Percentiles rank a stretch among this genome's conserved stretches.
Evolutionary conservation across 805 yeast species (phyloP).

Genomic region (Candida chilensis): DNA sequence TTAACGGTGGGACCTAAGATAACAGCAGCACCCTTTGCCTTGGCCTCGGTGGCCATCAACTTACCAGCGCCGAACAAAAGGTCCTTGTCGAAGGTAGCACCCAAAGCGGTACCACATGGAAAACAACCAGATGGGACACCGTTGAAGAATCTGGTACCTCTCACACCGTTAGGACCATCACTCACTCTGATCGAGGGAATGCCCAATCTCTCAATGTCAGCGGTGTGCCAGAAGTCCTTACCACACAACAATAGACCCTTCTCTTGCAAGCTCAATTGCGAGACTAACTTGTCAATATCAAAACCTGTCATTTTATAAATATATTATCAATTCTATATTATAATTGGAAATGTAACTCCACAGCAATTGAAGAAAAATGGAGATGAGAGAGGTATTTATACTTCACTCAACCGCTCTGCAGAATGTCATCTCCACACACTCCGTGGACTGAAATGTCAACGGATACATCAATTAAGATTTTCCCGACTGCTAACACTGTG

Average conservation of each 20-base stretch:
- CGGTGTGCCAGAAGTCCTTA: conserved; percentile 43
- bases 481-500: too few relatives aligned
- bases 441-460: too few relatives aligned
- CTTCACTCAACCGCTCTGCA: too few relatives aligned
- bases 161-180: conserved; percentile 60
- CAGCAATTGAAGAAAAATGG: too few relatives aligned
- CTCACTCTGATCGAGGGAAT: conserved; percentile 38
- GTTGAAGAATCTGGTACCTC: conserved; percentile 48
- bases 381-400: too few relatives aligned
- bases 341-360: too few relatives aligned
- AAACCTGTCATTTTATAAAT: not conserved
- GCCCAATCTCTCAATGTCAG: conserved; percentile 22
- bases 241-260: conserved; percentile 25
- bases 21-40: conserved; percentile 41
- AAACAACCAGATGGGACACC: conserved; percentile 47
- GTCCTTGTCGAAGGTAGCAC: conserved; percentile 45
- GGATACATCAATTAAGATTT: too few relatives aligned
- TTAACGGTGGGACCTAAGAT: conserved; percentile 42
- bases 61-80: conserved; percentile 39
- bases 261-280: conserved; percentile 12
- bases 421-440: too few relatives aligned
- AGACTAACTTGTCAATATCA: not conserved
- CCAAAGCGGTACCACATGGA: conserved; percentile 55
- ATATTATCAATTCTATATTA: too few relatives aligned
- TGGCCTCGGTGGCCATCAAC: conserved; percentile 46